These are phyloP conservation scores for Paxillus ammoniavirescens DNA, from an alignment of 768 basidiomycete species.

Conservation along the genomic window DNA sequence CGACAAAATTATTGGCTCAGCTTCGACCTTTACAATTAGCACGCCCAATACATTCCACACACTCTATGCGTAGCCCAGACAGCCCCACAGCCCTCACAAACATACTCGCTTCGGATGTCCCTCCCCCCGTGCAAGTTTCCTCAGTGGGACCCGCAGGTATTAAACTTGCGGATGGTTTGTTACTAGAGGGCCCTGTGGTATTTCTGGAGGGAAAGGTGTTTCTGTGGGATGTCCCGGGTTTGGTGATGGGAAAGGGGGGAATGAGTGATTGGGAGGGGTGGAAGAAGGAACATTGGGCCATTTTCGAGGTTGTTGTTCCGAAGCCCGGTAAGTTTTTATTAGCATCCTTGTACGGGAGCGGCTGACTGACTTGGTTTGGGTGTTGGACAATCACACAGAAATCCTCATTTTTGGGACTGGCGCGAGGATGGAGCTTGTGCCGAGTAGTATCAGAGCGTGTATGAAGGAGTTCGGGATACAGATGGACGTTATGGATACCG, in stretches of 20 bases:
- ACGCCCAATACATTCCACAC: conserved; percentile 17
- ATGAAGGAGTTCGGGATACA: conserved; percentile 79
- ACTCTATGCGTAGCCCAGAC: conserved; percentile 9
- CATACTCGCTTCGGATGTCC: conserved; percentile 66
- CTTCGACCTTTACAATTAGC: neutral
- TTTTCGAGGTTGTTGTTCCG: conserved; percentile 82
- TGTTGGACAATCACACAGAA: conserved; percentile 47
- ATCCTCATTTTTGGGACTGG: conserved; percentile 92
- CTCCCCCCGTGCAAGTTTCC: conserved; percentile 70
- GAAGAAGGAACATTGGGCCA: conserved; percentile 68
- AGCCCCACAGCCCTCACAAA: conserved; percentile 51
- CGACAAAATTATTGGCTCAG: neutral
- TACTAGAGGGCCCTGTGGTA: conserved; percentile 75
- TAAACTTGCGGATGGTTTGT: conserved; percentile 72
- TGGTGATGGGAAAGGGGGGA: neutral
- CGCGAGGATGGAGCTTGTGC: conserved; percentile 63
- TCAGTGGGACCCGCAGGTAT: conserved; percentile 65
- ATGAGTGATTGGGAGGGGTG: conserved; percentile 61
- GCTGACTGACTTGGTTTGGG: neutral
- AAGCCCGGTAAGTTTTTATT: conserved; percentile 63
- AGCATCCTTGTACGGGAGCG: neutral
- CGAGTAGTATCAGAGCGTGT: conserved; percentile 61
- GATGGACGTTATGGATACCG: conserved; percentile 84
- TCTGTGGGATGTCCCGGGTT: conserved; percentile 78
- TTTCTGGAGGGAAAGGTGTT: conserved; percentile 86